A percentile compares a stretch with the other conserved stretches of the same genome.
Evolutionary conservation across 257 asterid genomes (phyloP).

Genomic region (Solanum commersonii): DNA sequence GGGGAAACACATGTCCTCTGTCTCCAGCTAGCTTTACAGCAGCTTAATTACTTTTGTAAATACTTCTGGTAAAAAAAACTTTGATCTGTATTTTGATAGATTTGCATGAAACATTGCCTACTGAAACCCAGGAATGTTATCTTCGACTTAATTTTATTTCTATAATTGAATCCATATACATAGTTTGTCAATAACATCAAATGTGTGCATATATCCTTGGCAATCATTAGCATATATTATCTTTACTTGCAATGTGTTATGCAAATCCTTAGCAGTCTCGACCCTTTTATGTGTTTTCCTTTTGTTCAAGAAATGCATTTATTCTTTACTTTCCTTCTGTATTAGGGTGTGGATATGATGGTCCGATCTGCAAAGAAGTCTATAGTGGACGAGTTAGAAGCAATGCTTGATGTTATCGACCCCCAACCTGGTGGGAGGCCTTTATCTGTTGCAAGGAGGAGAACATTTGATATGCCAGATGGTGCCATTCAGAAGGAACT

Average conservation of each 20-base stretch:
- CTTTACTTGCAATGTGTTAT: neutral
- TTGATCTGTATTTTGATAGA: neutral
- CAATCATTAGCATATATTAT: neutral
- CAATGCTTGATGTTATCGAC: slow-evolving; percentile 91
- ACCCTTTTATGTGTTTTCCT: neutral
- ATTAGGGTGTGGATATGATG: slow-evolving; percentile 74
- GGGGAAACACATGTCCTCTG: neutral
- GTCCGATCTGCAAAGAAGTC: slow-evolving; percentile 70
- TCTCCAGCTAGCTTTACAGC: neutral
- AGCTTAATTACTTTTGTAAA: neutral
- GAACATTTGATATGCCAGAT: slow-evolving; percentile 93
- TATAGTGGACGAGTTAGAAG: slow-evolving; percentile 85
- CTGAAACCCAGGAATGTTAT: too few relatives aligned
- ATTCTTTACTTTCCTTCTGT: neutral
- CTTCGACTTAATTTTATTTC: too few relatives aligned
- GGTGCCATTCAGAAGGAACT: slow-evolving; percentile 54
- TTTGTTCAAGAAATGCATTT: neutral
- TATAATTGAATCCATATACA: too few relatives aligned
- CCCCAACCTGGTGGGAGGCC: slow-evolving; percentile 66
- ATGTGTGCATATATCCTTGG: neutral
- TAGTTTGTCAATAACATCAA: too few relatives aligned
- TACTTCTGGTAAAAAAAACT: neutral
- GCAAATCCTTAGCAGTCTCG: neutral
- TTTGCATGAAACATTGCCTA: neutral
- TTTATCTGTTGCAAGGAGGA: slow-evolving; percentile 43